Base-by-base conservation (phyloP, 2,329 filamentous ascomycete species). In the Parascedosporium putredinis region DNA sequence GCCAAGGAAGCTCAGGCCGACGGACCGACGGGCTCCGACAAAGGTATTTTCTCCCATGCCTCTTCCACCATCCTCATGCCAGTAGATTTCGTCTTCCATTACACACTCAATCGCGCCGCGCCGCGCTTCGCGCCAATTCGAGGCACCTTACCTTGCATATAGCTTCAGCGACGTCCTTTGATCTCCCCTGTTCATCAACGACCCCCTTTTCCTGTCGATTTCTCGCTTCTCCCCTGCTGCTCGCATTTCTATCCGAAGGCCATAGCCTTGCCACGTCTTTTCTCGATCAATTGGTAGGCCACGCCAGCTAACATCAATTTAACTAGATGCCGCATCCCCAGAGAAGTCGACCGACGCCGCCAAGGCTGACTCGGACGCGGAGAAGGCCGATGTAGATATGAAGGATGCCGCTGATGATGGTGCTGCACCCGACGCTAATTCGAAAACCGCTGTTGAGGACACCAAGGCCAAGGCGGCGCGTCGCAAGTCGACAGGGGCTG, bases 401-500 rank as follows among this genome's bases (percentile, higher is more conserved):
- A 46, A 51, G 7, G 51, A 54, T 38, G 45, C 27, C 58, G 62
- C 58, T 45, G 54, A 59, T 20, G 60, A 66, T 12, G 56, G 54
- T 12, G 52, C 56, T 43, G 56, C 59, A n/a, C 55, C 59, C 5
- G 53, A 63, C 27, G 59, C 59, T 24, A 63, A 62, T 52, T 55
- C 58, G 57, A 60, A 64, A 44, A 58, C 62, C 51, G 61, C 60
- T 34, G 62, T 62, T n/a, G 59, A 67, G 36, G 62, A 63, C 24
- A 62, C 63, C 57, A 72, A 67, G 58, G 63, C 65, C 52, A 75
- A 73, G 69, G 64, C 71, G 54, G 12, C 50, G 8, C 76, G 76
- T 62, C 86, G 88, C 70, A 93, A 93, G 75, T 94, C 88, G 22
- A 74, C 73, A 38, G 75, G 74, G 50, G 77, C 76, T 40, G 74